These are phyloP conservation scores for Ceratocystis colombiana DNA, from an alignment of 2,329 filamentous ascomycete genomes.

Conservation along the genomic window DNA sequence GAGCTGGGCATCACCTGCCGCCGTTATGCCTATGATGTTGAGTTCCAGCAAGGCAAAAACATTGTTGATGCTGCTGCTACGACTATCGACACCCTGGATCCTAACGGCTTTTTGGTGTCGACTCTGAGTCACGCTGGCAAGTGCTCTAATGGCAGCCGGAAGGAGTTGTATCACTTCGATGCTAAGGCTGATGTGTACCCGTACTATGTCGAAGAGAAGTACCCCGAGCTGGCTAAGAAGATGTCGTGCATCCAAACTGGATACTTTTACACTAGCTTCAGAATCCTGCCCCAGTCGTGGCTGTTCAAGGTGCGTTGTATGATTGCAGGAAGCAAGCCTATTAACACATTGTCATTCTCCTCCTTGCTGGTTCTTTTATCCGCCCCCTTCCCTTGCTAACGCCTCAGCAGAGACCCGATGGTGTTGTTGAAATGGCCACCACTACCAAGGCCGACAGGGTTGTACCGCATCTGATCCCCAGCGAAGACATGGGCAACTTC, in stretches of 20 bases:
- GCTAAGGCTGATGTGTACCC: conserved; percentile 44
- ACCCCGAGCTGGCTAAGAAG: conserved; percentile 40
- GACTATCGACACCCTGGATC: conserved; percentile 35
- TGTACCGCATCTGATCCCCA: conserved; percentile 40
- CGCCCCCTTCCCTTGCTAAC: neutral
- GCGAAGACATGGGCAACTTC: conserved; percentile 40
- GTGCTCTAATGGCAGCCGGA: conserved; percentile 38
- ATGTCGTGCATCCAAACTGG: conserved; percentile 45
- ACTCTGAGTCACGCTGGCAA: conserved; percentile 41
- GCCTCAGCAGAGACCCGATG: conserved; percentile 30
- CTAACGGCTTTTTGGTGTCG: conserved; percentile 43
- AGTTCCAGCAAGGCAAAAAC: conserved; percentile 44
- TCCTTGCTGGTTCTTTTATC: neutral
- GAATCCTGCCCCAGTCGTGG: conserved; percentile 39
- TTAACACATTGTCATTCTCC: neutral
- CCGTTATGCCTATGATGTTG: conserved; percentile 40
- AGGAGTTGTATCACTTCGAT: conserved; percentile 45
- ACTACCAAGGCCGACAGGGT: conserved; percentile 34
- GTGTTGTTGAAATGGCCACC: conserved; percentile 40
- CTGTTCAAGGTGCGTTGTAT: conserved; percentile 36
- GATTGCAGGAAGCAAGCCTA: neutral
- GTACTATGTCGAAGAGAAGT: conserved; percentile 36
- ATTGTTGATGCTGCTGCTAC: conserved; percentile 45
- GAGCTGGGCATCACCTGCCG: conserved; percentile 36
- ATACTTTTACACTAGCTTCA: conserved; percentile 41